phyloP scores from a whole-genome alignment of 805 yeast genomes.

The Zygoascus flipseniorum region DNA sequence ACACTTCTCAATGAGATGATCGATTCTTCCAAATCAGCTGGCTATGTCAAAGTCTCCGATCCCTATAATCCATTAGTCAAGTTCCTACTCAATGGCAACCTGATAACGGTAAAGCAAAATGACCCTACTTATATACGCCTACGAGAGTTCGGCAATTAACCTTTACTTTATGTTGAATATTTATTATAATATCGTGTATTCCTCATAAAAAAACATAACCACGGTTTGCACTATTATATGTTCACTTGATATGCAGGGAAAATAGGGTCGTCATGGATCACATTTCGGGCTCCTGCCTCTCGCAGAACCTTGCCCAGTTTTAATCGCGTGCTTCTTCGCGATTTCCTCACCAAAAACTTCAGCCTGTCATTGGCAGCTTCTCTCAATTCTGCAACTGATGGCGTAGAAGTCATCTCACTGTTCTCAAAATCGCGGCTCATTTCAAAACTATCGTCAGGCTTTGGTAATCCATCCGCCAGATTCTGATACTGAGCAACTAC shows the following conservation, averaged over 20 bases:
- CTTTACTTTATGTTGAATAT: not conserved
- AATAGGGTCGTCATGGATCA: not conserved
- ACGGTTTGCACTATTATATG: not conserved
- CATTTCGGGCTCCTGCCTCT: not conserved
- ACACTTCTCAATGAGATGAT: conserved; percentile 14
- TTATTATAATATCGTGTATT: not conserved
- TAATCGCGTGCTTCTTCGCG: not conserved
- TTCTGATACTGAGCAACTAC: not conserved
- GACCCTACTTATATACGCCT: conserved; percentile 11
- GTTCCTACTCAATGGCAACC: conserved; percentile 11
- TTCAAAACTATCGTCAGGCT: not conserved
- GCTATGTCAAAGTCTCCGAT: conserved; percentile 8
- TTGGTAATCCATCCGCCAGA: not conserved
- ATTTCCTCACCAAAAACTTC: not conserved
- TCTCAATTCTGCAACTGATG: not conserved
- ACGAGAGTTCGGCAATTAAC: conserved; percentile 11
- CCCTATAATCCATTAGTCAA: conserved; percentile 9
- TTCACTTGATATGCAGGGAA: not conserved
- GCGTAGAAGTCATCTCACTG: not conserved
- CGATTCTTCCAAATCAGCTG: conserved; percentile 6
- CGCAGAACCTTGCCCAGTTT: not conserved
- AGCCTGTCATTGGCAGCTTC: not conserved
- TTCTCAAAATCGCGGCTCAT: not conserved
- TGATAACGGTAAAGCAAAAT: conserved; percentile 6
- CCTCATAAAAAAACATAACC: not conserved